These are phyloP conservation scores for Pleurotus platypus DNA, from an alignment of 768 basidiomycete species.

Conservation along the genomic window DNA sequence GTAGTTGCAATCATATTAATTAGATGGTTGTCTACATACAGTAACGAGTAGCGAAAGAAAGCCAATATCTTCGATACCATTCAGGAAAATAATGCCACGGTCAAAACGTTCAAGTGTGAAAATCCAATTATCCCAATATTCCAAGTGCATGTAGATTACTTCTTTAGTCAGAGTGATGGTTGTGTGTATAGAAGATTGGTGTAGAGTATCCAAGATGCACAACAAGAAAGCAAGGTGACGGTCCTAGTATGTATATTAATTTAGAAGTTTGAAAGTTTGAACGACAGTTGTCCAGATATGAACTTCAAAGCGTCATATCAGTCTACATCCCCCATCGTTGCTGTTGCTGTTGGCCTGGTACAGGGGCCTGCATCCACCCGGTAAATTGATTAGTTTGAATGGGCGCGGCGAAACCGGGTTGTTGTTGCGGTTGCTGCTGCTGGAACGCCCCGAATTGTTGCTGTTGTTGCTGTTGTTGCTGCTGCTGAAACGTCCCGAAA, in stretches of 20 bases:
- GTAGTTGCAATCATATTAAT: not conserved
- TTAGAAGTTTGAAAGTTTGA: not conserved
- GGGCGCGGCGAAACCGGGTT: conserved; percentile 23
- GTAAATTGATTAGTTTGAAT: conserved; percentile 25
- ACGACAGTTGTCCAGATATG: not conserved
- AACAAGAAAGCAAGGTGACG: too few species aligned
- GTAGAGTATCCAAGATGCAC: too few species aligned
- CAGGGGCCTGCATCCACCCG: conserved; percentile 20
- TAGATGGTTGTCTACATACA: too few species aligned
- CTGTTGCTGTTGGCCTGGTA: conserved; percentile 17
- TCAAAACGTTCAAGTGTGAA: too few species aligned
- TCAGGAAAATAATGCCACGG: too few species aligned
- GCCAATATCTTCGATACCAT: too few species aligned
- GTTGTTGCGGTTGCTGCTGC: conserved; percentile 7
- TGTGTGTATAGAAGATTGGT: too few species aligned
- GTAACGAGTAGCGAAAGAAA: too few species aligned
- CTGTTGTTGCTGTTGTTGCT: conserved; percentile 14
- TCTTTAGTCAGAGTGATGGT: too few species aligned
- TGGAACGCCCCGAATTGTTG: conserved; percentile 15
- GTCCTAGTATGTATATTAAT: not conserved
- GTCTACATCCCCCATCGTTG: conserved; percentile 37
- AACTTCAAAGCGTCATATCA: not conserved
- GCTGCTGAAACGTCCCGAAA: conserved; percentile 15
- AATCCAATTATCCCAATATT: too few species aligned
- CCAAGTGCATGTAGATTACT: too few species aligned